Evolutionary conservation across 2,329 filamentous ascomycete genomes (phyloP).

Genomic region (Colletotrichum camelliae): DNA sequence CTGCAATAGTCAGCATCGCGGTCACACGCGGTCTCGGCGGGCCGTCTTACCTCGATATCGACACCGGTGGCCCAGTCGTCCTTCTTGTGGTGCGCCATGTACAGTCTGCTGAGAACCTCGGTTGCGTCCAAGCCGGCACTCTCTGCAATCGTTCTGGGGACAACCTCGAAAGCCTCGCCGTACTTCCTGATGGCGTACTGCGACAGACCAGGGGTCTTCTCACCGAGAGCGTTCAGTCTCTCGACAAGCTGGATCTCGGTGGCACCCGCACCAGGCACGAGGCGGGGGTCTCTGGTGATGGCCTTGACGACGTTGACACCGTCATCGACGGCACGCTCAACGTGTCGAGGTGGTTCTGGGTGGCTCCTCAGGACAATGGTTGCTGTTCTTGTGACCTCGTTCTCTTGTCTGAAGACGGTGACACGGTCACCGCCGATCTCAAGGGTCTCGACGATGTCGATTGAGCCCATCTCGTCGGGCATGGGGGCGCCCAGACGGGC

Average conservation of each 20-base stretch:
- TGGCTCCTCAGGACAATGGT: slow-evolving; percentile 95
- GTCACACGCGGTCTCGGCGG: not conserved
- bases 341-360: slow-evolving; percentile 96
- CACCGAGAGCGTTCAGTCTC: slow-evolving; percentile 86
- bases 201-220: slow-evolving; percentile 89
- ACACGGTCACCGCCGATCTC: slow-evolving; percentile 98
- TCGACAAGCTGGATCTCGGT: slow-evolving; percentile 94
- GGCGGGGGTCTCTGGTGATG: slow-evolving; percentile 88
- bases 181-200: slow-evolving; percentile 99
- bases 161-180: slow-evolving; percentile 96
- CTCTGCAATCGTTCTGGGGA: slow-evolving; percentile 92
- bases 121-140: slow-evolving; percentile 95
- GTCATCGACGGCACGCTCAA: slow-evolving; percentile 96
- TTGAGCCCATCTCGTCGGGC: slow-evolving; percentile 98
- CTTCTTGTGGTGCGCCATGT: slow-evolving; percentile 89
- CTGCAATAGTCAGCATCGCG: slow-evolving; percentile 35
- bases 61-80: slow-evolving; percentile 91
- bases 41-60: slow-evolving; percentile 75
- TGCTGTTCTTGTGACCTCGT: slow-evolving; percentile 88
- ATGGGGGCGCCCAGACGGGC: slow-evolving; percentile 95
- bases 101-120: slow-evolving; percentile 91
- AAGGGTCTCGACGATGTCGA: slow-evolving; percentile 94
- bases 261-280: slow-evolving; percentile 93
- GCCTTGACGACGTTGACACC: slow-evolving; percentile 99
- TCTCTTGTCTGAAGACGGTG: slow-evolving; percentile 97